Conservation (phyloP, 805 yeast species). For the Suhomyces xylopsoci region DNA sequence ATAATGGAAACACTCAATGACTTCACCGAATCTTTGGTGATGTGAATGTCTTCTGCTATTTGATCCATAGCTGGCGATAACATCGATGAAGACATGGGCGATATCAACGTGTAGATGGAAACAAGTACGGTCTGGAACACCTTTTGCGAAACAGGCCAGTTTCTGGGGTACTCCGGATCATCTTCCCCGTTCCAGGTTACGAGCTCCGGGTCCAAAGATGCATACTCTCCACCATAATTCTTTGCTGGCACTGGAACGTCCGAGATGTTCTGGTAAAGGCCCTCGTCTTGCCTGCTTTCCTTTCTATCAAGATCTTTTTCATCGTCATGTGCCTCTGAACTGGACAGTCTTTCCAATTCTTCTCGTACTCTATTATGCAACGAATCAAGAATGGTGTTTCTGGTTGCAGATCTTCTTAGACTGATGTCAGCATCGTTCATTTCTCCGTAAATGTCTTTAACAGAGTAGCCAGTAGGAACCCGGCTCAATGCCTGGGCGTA, state of each 20-base stretch:
- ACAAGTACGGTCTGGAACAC: conserved; percentile 24
- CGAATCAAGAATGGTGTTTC: conserved; percentile 23
- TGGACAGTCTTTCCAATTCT: not conserved
- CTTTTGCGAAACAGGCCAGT: conserved; percentile 28
- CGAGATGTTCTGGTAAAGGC: conserved; percentile 15
- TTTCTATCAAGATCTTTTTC: not conserved
- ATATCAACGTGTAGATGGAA: conserved; percentile 34
- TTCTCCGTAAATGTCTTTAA: conserved; percentile 29
- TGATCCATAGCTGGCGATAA: conserved; percentile 34
- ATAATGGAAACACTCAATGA: conserved; percentile 36
- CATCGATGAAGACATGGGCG: conserved; percentile 42
- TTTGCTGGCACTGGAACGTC: conserved; percentile 23
- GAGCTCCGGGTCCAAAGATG: conserved; percentile 34
- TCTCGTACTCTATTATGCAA: conserved; percentile 1
- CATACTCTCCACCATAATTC: conserved; percentile 31
- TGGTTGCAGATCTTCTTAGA: conserved; percentile 25
- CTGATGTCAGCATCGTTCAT: conserved; percentile 24
- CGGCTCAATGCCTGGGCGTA: not conserved
- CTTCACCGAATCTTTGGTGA: conserved; percentile 20
- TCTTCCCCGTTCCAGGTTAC: conserved; percentile 32
- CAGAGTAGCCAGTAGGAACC: conserved; percentile 11
- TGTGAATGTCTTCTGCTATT: conserved; percentile 28
- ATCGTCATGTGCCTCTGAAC: not conserved
- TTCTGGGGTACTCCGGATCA: conserved; percentile 34
- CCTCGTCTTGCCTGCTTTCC: not conserved